Evolutionary conservation across 495 filamentous ascomycete species (phyloP).

Genomic region (Jackrogersella multiformis): DNA sequence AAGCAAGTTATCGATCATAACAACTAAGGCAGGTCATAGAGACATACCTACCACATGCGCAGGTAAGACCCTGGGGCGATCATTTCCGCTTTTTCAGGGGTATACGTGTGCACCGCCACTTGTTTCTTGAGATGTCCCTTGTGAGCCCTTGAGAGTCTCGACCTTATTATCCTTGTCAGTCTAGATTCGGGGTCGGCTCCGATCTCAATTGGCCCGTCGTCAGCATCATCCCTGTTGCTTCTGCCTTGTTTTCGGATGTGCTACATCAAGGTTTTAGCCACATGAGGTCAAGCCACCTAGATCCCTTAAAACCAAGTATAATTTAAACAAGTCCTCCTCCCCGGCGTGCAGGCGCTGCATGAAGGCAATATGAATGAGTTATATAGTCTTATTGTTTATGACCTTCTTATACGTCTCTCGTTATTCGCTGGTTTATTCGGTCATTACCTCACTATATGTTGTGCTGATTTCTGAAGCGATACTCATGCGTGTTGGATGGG

Average conservation of each 20-base stretch:
- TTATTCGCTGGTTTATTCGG: conserved; percentile 18
- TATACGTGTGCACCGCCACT: conserved; percentile 44
- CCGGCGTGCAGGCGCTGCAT: conserved; percentile 22
- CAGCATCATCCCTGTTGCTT: conserved; percentile 25
- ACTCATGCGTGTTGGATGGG: conserved; percentile 20
- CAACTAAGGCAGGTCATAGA: conserved; percentile 12
- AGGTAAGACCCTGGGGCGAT: conserved; percentile 14
- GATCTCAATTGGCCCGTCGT: conserved; percentile 30
- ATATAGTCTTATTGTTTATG: conserved; percentile 23
- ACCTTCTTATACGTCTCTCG: conserved; percentile 28
- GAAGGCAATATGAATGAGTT: conserved; percentile 21
- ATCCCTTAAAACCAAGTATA: conserved; percentile 47
- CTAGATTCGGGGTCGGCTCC: conserved; percentile 27
- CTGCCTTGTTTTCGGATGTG: conserved; percentile 39
- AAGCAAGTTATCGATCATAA: conserved; percentile 10
- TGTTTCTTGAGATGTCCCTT: conserved; percentile 9
- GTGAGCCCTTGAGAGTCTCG: conserved; percentile 15
- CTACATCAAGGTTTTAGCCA: conserved; percentile 42
- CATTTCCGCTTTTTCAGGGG: conserved; percentile 22
- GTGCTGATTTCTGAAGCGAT: conserved; percentile 27
- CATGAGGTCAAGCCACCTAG: conserved; percentile 48
- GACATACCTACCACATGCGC: too few species aligned
- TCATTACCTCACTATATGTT: conserved; percentile 33
- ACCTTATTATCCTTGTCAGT: conserved; percentile 26
- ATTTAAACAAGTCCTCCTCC: conserved; percentile 41